phyloP scores from a whole-genome alignment of 148 eudicot species.

The Vaccinium vitisidaea region DNA sequence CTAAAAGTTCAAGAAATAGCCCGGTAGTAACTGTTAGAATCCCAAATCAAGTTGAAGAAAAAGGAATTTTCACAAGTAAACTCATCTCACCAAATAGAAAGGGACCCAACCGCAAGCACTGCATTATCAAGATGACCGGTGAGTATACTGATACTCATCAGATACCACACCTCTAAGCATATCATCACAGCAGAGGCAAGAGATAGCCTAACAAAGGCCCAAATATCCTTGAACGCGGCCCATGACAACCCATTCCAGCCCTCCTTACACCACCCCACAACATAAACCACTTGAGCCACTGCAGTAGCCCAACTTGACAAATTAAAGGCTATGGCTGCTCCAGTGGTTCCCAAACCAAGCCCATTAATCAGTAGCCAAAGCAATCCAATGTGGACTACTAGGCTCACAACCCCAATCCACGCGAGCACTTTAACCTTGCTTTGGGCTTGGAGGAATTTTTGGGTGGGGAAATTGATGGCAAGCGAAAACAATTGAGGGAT shows the following conservation, averaged over 20 bases:
- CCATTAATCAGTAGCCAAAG: conserved; percentile 56
- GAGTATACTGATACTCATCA: conserved; percentile 63
- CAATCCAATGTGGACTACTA: conserved; percentile 33
- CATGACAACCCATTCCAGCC: conserved; percentile 67
- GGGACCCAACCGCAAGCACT: conserved; percentile 72
- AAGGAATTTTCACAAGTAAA: not conserved
- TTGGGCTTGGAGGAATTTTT: conserved; percentile 76
- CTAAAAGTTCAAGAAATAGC: not conserved
- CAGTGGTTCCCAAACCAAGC: conserved; percentile 57
- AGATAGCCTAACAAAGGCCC: conserved; percentile 74
- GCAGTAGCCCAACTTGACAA: conserved; percentile 45
- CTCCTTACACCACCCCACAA: conserved; percentile 66
- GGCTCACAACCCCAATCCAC: conserved; percentile 43
- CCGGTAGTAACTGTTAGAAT: not conserved
- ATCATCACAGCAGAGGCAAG: conserved; percentile 79
- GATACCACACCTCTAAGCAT: conserved; percentile 77
- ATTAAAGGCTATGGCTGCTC: conserved; percentile 67
- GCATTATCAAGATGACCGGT: conserved; percentile 67
- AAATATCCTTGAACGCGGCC: conserved; percentile 58
- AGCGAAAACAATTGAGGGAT: conserved; percentile 67
- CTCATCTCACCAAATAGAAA: conserved; percentile 67
- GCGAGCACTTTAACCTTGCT: conserved; percentile 62
- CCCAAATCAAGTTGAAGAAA: not conserved
- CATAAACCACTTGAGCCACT: conserved; percentile 51
- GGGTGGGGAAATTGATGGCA: conserved; percentile 64